Base-by-base conservation (phyloP, 768 basidiomycete species). In the Mycena epipterygia region DNA sequence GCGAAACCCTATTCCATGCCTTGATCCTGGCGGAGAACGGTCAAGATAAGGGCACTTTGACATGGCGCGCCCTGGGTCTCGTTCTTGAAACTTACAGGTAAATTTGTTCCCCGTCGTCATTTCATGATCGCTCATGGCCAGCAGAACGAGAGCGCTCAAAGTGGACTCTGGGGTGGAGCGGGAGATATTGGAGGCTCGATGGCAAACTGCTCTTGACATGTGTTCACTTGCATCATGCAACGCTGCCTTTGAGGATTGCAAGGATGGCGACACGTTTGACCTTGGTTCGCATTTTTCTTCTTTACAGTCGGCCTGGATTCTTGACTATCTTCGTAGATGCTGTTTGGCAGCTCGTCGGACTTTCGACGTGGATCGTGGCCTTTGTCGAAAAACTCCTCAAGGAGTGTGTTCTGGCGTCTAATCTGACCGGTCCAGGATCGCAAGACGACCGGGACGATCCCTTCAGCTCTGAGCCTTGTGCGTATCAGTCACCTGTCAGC, bases 301-400 rank as follows among this genome's bases (percentile, higher is more conserved):
- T n/a, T 44, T 62, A 23, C 23, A 37, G 33, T 37, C 51, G 6
- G 6, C 35, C 63, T 27, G 27, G 61, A 30, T 48, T 32, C 3
- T 19, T 52, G 64, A 69, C 75, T 53, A 5, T 37, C 21, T 48
- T 67, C 58, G 32, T 61, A 95, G 93, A 89, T 61, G 88, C 91
- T 39, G 85, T 89, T 30, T 95, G 94, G 94, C 90, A 92, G 71
- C 84, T 95, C 17, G 87, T 90, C 52, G 87, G 86, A 12, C 75
- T 94, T 52, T 88, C 86, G 1, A 81, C 80, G 11, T 95, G 92
- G 93, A 77, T 88, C 49, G 81, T 93, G 30, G 79, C 80, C 37
- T 90, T 93, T 72, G 70, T 90, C 23, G 91, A 93, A 76, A 86
- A 81, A 59, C 77, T 95, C 6, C 77, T 94, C 79, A 91, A 88